phyloP scores from a whole-genome alignment of 352 stramenopile genomes.

The Phytophthora palmivora region DNA sequence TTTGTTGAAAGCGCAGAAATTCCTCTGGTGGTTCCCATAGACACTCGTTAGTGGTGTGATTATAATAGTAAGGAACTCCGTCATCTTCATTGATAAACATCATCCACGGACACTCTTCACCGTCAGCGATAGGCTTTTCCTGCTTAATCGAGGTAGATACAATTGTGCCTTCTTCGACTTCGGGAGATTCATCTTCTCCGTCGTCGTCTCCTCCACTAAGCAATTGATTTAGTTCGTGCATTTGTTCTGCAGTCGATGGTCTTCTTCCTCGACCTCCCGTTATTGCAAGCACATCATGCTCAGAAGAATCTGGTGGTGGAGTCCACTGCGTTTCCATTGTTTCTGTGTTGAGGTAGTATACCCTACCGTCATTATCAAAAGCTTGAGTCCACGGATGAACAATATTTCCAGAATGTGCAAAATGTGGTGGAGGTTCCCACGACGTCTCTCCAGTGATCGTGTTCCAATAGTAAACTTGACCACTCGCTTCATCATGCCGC shows the following conservation, averaged over 20 bases:
- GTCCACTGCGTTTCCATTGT: slow-evolving; percentile 70
- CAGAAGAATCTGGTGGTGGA: slow-evolving; percentile 24
- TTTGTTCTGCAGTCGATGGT: slow-evolving; percentile 68
- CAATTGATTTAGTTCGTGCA: slow-evolving; percentile 61
- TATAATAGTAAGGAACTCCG: slow-evolving; percentile 77
- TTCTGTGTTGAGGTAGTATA: slow-evolving; percentile 65
- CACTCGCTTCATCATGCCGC: slow-evolving; percentile 50
- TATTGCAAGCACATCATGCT: slow-evolving; percentile 8
- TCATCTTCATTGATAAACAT: slow-evolving; percentile 75
- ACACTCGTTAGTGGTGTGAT: slow-evolving; percentile 61
- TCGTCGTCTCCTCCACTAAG: slow-evolving; percentile 55
- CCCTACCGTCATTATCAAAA: slow-evolving; percentile 46
- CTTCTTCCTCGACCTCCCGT: slow-evolving; percentile 30
- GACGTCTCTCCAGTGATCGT: slow-evolving; percentile 56
- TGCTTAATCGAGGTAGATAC: background rate
- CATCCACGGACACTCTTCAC: slow-evolving; percentile 51
- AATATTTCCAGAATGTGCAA: background rate
- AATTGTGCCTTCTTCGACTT: background rate
- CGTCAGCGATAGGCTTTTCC: slow-evolving; percentile 4
- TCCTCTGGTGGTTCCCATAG: slow-evolving; percentile 69
- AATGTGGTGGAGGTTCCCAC: slow-evolving; percentile 44
- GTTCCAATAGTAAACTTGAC: slow-evolving; percentile 62
- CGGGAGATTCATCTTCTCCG: slow-evolving; percentile 24
- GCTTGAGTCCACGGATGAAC: slow-evolving; percentile 47
- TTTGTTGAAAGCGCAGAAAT: slow-evolving; percentile 53